Base-by-base conservation (phyloP, 805 yeast species). In the Barnettozyma pratensis region DNA sequence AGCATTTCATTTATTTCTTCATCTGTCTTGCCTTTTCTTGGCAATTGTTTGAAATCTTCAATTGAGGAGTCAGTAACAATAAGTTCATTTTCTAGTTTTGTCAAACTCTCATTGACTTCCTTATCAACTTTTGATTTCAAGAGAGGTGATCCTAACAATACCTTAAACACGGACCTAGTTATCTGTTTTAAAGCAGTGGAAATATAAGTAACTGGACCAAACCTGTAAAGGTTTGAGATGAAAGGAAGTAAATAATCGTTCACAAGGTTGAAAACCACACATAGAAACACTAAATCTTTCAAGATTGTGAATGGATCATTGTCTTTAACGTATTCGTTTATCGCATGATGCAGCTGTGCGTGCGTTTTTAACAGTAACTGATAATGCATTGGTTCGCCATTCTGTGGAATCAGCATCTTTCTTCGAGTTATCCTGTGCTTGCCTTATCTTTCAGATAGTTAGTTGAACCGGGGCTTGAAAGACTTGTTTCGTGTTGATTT, bases 11-110 rank as follows among this genome's bases (percentile, higher is more conserved):
- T 46, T 8, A 94, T 75, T 19, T 65, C 66, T 1, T 62, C 65
- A 12, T 74, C 70, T 2, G 75, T 36, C 45, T 86, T 61, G 0
- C 97, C 97, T 1, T 58, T 40, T 2, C 56, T 60, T 0, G 98
- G 98, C 5, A 92, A 64, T 9, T 45, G 40, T 4, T 65, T 61
- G 58, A 77, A 79, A 52, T 76, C 76, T 11, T 63, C 56, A 37
- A 81, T 65, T 0, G 59, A 55, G 0, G 69, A 69, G 46, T 81
- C 78, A 50, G 80, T 79, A 48, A 73, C 72, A 44, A 91, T 77
- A 48, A 92, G 57, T 25, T 75, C 74, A 0, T 66, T 54, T 53
- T 90, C 89, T 34, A 92, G 66, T 26, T 71, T 69, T 0, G 41
- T 62, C 2, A 76, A 63, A 0, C 78, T 77, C 40, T 69, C 70